Conservation (phyloP, 78 protist genomes). For the Polysphondylium violaceum region DNA sequence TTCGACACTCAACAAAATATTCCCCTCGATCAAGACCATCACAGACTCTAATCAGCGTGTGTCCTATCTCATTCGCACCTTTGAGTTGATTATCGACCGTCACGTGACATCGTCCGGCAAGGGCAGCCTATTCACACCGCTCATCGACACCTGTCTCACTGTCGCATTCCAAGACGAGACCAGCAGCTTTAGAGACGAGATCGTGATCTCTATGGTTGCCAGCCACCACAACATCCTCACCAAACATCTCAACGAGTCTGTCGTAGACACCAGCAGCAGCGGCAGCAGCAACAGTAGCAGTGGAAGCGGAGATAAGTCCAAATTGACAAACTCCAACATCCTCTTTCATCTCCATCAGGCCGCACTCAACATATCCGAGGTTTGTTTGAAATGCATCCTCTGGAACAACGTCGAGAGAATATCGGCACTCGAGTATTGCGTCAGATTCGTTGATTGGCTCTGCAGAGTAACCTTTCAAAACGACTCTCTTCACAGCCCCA, state of each 20-base stretch:
- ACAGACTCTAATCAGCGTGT: constrained; percentile 67
- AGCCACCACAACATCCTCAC: constrained; percentile 63
- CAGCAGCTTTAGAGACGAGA: constrained; percentile 60
- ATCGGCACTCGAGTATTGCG: constrained; percentile 62
- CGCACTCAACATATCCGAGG: constrained; percentile 52
- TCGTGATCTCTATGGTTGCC: constrained; percentile 68
- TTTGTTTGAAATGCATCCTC: constrained; percentile 59
- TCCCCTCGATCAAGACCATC: constrained; percentile 62
- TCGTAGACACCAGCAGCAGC: neutral
- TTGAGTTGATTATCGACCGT: constrained; percentile 61
- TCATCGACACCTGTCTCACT: neutral
- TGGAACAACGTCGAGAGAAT: constrained; percentile 59
- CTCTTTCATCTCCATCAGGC: constrained; percentile 52
- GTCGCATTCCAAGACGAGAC: constrained; percentile 53
- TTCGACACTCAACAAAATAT: constrained; percentile 14
- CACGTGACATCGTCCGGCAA: constrained; percentile 45
- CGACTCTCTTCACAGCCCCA: constrained; percentile 6
- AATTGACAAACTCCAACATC: neutral
- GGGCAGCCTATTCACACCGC: constrained; percentile 43
- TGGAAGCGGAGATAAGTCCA: neutral
- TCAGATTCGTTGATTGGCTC: constrained; percentile 72
- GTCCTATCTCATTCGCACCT: constrained; percentile 44
- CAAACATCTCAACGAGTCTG: neutral
- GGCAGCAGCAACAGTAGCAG: neutral
- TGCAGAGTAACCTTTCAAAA: constrained; percentile 43